Evolutionary conservation across 2,329 filamentous ascomycete genomes (phyloP).

Genomic region (Penicillium psychrosexuale): DNA sequence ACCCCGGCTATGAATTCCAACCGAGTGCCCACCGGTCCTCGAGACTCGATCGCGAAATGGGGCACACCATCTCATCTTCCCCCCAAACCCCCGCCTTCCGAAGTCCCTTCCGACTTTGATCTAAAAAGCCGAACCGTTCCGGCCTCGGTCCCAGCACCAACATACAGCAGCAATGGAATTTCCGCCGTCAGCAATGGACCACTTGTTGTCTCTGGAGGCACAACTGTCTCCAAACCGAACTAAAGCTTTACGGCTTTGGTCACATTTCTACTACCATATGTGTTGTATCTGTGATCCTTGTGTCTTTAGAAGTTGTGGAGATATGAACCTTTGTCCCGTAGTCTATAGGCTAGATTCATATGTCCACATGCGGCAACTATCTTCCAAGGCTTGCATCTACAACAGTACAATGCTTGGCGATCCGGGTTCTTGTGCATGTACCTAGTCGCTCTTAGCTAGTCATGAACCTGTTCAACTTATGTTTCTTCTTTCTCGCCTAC

Average conservation of each 20-base stretch:
- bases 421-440: background rate
- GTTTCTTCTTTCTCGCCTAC: background rate
- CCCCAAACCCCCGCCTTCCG: conserved; percentile 50
- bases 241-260: conserved; percentile 11
- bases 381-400: conserved; percentile 7
- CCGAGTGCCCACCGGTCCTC: conserved; percentile 24
- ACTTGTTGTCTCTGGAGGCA: conserved; percentile 41
- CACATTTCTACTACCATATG: background rate
- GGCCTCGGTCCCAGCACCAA: conserved; percentile 17
- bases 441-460: conserved; percentile 8
- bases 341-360: background rate
- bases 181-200: conserved; percentile 32
- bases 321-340: background rate
- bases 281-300: background rate
- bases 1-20: conserved; percentile 13
- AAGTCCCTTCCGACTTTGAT: conserved; percentile 43
- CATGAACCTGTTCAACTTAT: conserved; percentile 4
- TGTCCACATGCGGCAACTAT: background rate
- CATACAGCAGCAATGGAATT: conserved; percentile 24
- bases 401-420: conserved; percentile 11
- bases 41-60: conserved; percentile 49
- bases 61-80: conserved; percentile 51
- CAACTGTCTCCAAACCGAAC: conserved; percentile 27
- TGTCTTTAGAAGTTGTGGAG: background rate
- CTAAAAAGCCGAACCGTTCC: conserved; percentile 33